Percentiles rank a stretch among this genome's conserved stretches.
Evolutionary conservation across 805 yeast species (phyloP).

Genomic region (Saturnispora kantuleensis): DNA sequence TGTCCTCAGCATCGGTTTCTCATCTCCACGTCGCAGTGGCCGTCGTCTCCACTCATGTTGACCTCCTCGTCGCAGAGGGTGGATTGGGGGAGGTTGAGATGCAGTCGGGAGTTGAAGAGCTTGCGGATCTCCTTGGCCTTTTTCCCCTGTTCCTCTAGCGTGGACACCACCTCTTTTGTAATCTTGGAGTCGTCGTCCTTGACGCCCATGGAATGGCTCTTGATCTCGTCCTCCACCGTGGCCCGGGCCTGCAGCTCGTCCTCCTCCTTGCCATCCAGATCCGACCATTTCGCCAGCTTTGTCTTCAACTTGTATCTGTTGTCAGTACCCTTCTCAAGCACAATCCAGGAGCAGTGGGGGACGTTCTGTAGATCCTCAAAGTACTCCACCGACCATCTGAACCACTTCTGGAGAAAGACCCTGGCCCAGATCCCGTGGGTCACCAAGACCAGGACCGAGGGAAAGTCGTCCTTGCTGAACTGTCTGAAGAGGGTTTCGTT

Average conservation of each 20-base stretch:
- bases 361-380: constrained; percentile 78
- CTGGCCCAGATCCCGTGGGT: constrained; percentile 94
- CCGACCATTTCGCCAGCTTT: constrained; percentile 64
- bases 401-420: constrained; percentile 91
- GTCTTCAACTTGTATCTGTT: constrained; percentile 52
- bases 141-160: constrained; percentile 28
- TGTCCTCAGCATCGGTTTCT: not conserved
- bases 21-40: constrained; percentile 2
- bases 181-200: constrained; percentile 19
- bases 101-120: not conserved
- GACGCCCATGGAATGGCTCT: constrained; percentile 17
- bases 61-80: not conserved
- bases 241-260: constrained; percentile 16
- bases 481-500: constrained; percentile 81
- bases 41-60: constrained; percentile 4
- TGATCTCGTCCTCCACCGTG: constrained; percentile 20
- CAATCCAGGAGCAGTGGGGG: constrained; percentile 74
- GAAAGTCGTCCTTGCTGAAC: constrained; percentile 58
- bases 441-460: constrained; percentile 74
- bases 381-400: constrained; percentile 82
- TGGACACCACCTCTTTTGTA: constrained; percentile 36
- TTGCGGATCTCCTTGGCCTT: constrained; percentile 2
- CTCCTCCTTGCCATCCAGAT: constrained; percentile 26
- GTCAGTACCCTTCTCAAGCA: constrained; percentile 54
- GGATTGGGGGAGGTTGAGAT: not conserved